A percentile compares a stretch with the other conserved stretches of the same genome.
Evolutionary conservation across 2,329 filamentous ascomycete species (phyloP).

Genomic region (Penicillium sp.): DNA sequence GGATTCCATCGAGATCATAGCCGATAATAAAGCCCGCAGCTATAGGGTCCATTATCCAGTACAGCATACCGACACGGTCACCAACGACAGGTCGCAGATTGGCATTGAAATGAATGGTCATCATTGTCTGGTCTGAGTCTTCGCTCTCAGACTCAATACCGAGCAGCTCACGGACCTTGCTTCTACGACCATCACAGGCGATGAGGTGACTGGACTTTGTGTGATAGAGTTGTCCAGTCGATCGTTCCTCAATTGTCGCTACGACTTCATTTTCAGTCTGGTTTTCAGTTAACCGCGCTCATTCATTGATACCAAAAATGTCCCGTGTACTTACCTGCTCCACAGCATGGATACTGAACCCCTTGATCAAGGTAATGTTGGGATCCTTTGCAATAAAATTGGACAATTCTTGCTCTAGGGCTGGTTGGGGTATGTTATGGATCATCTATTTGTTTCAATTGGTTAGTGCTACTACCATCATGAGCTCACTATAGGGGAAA

Average conservation of each 20-base stretch:
- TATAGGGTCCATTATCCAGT: slow-evolving; percentile 47
- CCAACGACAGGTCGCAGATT: slow-evolving; percentile 41
- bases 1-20: slow-evolving; percentile 43
- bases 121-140: slow-evolving; percentile 47
- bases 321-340: background rate
- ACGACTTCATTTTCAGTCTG: slow-evolving; percentile 3
- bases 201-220: slow-evolving; percentile 36
- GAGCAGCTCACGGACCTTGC: slow-evolving; percentile 31
- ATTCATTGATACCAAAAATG: background rate
- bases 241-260: slow-evolving; percentile 1
- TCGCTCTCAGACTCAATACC: slow-evolving; percentile 43
- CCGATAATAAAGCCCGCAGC: slow-evolving; percentile 47
- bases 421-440: slow-evolving; percentile 17
- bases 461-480: background rate
- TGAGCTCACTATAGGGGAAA: background rate
- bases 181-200: slow-evolving; percentile 39
- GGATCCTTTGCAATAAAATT: slow-evolving; percentile 1
- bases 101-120: slow-evolving; percentile 49
- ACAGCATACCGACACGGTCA: slow-evolving; percentile 45
- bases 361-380: background rate
- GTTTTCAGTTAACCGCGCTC: background rate
- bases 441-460: slow-evolving; percentile 3
- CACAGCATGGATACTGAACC: slow-evolving; percentile 7
- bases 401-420: slow-evolving; percentile 8
- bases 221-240: slow-evolving; percentile 14